A percentile compares a stretch with the other conserved stretches of the same genome.
Evolutionary conservation across 352 stramenopile species (phyloP).

Genomic region (Phytophthora aleatoria): DNA sequence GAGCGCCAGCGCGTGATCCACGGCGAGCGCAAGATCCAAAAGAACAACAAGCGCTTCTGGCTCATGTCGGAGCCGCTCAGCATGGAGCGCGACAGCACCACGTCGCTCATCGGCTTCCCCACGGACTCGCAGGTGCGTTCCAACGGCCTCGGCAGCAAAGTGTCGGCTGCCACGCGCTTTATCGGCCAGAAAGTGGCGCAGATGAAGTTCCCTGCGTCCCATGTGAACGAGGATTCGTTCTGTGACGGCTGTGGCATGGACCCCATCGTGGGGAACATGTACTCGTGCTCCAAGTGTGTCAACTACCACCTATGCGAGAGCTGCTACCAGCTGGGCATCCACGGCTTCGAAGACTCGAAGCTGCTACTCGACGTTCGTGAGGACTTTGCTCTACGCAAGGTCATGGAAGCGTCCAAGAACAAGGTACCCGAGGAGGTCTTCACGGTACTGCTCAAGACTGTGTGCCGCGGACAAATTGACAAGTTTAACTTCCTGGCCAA

Average conservation of each 20-base stretch:
- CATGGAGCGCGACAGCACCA: slow-evolving; percentile 81
- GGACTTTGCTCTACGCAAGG: slow-evolving; percentile 81
- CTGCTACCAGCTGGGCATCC: slow-evolving; percentile 85
- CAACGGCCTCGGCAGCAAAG: slow-evolving; percentile 52
- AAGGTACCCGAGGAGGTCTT: slow-evolving; percentile 85
- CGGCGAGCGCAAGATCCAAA: slow-evolving; percentile 86
- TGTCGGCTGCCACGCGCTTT: slow-evolving; percentile 76
- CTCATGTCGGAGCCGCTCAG: slow-evolving; percentile 85
- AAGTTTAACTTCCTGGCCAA: slow-evolving; percentile 90
- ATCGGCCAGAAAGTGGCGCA: slow-evolving; percentile 81
- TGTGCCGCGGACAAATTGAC: slow-evolving; percentile 84
- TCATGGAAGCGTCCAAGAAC: slow-evolving; percentile 77
- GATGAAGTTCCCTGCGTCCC: slow-evolving; percentile 72
- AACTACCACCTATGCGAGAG: slow-evolving; percentile 86
- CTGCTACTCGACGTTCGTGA: slow-evolving; percentile 77
- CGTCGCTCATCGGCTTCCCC: slow-evolving; percentile 69
- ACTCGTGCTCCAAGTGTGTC: slow-evolving; percentile 85
- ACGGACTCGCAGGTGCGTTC: slow-evolving; percentile 42
- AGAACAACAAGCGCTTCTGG: slow-evolving; percentile 83
- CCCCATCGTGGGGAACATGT: slow-evolving; percentile 89
- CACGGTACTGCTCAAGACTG: slow-evolving; percentile 80
- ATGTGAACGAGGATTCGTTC: slow-evolving; percentile 90
- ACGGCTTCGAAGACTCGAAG: slow-evolving; percentile 84
- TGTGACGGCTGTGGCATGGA: slow-evolving; percentile 91
- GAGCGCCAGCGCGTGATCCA: slow-evolving; percentile 86